A percentile compares a stretch with the other conserved stretches of the same genome.
These are phyloP conservation scores for Fraxinus angustifolia DNA, from an alignment of 305 asterid genomes.

Conservation along the genomic window DNA sequence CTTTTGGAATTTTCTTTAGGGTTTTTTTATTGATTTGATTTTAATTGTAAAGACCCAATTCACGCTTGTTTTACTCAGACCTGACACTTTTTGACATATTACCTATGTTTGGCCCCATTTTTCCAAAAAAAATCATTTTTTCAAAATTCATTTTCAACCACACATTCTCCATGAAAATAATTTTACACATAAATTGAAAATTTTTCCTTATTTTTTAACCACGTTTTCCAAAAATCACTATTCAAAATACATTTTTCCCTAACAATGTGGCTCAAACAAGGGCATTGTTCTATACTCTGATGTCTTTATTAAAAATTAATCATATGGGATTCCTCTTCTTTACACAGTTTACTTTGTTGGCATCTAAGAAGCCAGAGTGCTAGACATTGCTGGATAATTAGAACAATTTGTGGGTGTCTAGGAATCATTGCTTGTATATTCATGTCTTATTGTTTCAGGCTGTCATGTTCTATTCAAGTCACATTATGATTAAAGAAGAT, in stretches of 20 bases:
- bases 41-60: slow-evolving; percentile 5
- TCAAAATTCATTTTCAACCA: too few species aligned
- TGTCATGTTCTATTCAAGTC: not conserved
- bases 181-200: too few species aligned
- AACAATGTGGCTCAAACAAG: too few species aligned
- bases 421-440: not conserved
- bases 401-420: not conserved
- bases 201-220: too few species aligned
- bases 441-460: not conserved
- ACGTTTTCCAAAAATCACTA: too few species aligned
- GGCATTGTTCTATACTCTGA: not conserved
- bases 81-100: slow-evolving; percentile 6
- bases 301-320: not conserved
- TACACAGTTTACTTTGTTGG: not conserved
- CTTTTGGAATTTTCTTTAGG: not conserved
- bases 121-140: too few species aligned
- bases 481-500: not conserved
- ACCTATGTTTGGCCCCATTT: too few species aligned
- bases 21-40: not conserved
- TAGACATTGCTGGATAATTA: not conserved
- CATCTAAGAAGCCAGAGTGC: not conserved
- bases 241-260: too few species aligned
- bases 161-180: too few species aligned
- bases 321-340: not conserved
- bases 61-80: not conserved